A percentile compares a stretch with the other conserved stretches of the same genome.
phyloP scores from a whole-genome alignment of 257 asterid genomes.

The Fraxinus americana region DNA sequence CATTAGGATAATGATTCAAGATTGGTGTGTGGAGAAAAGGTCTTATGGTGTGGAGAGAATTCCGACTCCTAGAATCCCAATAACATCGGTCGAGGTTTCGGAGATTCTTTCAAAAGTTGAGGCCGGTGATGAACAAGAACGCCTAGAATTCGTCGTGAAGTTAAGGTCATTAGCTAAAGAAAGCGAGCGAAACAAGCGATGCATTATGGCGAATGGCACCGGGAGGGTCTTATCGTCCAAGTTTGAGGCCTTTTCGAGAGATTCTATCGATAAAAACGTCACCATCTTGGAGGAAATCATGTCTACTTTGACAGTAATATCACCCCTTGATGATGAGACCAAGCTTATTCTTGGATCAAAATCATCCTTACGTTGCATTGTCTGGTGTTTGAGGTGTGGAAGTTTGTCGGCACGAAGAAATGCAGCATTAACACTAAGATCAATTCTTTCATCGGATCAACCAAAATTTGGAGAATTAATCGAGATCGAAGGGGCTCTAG shows the following conservation, averaged over 20 bases:
- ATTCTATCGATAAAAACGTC: not conserved
- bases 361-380: conserved; percentile 33
- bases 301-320: conserved; percentile 30
- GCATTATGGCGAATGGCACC: conserved; percentile 34
- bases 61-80: conserved; percentile 50
- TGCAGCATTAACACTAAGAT: conserved; percentile 30
- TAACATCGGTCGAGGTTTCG: conserved; percentile 32
- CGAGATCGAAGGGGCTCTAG: conserved; percentile 34
- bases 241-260: conserved; percentile 37
- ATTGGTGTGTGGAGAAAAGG: conserved; percentile 57
- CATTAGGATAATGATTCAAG: conserved; percentile 47
- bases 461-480: conserved; percentile 7
- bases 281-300: conserved; percentile 36
- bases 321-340: conserved; percentile 38
- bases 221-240: conserved; percentile 35
- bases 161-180: conserved; percentile 37
- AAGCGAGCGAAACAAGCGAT: conserved; percentile 47
- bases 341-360: conserved; percentile 32
- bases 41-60: conserved; percentile 48
- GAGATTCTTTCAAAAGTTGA: conserved; percentile 26
- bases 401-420: conserved; percentile 31
- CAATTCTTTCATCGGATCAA: conserved; percentile 19
- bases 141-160: conserved; percentile 30
- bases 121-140: conserved; percentile 24
- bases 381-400: conserved; percentile 40